Evolutionary conservation across 2,329 filamentous ascomycete genomes (phyloP), one percentile per base, ranked within the genome.

Genomic region (Venturia effusa): DNA sequence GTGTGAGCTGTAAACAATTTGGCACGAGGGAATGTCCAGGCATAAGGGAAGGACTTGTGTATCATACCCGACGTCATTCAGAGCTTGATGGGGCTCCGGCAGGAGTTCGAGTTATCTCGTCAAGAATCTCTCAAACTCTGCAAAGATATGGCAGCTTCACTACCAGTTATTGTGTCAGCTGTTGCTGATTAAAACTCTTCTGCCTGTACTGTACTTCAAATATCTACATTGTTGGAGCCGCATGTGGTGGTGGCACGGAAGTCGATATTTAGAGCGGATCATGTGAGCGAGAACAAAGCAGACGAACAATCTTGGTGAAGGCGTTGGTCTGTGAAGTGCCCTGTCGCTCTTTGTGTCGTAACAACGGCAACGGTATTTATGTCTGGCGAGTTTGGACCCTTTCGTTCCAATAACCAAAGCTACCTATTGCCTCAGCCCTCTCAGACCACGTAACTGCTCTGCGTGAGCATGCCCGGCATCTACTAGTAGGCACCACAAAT

Each of bases 381-480:
- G 3, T 34, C 51, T 57, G 51, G 51, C 51, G 51, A 10, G 51
- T 57, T 57, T 57, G 51, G 30, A 34, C 30, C 51, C 51, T 34
- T 19, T 57, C 51, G 27, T 27, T 10, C 45, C 10, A 27, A 24
- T 15, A 57, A 11, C 4, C 19, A 34, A 34, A 32, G 27, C 30
- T 34, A 13, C 19, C 51, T 22, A 57, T 57, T 34, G 51, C 51
- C 30, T 57, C 30, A 57, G 30, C 27, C 27, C 51, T 17, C 15
- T 32, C 15, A 57, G 51, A 57, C 51, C 51, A 57, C 51, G 51
- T 57, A 57, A 57, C 51, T 57, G 4, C 51, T 57, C 30, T 57
- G 7, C 51, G 27, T 57, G 34, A 27, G 51, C 51, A 19, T 57
- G 22, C 43, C 22, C 45, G 17, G 15, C 22, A 5, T 27, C 22